Conservation (phyloP, 2,329 filamentous ascomycete genomes). For the Zymoseptoria brevis region DNA sequence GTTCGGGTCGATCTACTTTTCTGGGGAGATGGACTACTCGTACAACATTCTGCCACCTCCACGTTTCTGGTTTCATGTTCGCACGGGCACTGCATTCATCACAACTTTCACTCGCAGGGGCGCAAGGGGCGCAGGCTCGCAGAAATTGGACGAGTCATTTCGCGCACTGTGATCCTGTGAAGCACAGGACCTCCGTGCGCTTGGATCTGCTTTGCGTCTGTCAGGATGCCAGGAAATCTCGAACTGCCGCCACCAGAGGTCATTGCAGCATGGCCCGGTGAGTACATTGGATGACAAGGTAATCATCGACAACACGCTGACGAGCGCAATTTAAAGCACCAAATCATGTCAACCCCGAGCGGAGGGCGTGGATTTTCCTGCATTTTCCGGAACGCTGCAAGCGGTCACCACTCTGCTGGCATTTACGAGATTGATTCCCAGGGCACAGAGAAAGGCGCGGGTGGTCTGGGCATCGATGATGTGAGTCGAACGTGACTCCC, state of each 20-base stretch:
- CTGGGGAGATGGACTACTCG: neutral
- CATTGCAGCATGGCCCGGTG: conserved; percentile 8
- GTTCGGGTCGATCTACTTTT: neutral
- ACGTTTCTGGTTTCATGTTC: neutral
- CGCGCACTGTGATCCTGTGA: neutral
- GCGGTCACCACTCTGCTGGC: conserved; percentile 22
- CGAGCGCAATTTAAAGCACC: conserved; percentile 1
- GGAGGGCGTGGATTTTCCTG: conserved; percentile 27
- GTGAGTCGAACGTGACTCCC: conserved; percentile 6
- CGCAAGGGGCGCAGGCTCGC: neutral
- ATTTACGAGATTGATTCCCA: conserved; percentile 20
- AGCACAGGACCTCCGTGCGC: neutral
- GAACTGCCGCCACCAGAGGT: neutral
- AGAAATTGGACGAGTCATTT: neutral
- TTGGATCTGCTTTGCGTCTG: neutral
- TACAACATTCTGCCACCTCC: neutral
- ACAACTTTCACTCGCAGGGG: neutral
- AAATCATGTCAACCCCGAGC: conserved; percentile 23
- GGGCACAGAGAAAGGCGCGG: conserved; percentile 18
- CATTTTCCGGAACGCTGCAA: conserved; percentile 23
- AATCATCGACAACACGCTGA: neutral
- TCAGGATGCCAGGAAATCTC: neutral
- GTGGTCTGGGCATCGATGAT: conserved; percentile 27
- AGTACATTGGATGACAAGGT: neutral
- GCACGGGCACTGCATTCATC: too few relatives aligned